phyloP scores from a whole-genome alignment of 108 stramenopile genomes.

The Thalassiosira profunda region DNA sequence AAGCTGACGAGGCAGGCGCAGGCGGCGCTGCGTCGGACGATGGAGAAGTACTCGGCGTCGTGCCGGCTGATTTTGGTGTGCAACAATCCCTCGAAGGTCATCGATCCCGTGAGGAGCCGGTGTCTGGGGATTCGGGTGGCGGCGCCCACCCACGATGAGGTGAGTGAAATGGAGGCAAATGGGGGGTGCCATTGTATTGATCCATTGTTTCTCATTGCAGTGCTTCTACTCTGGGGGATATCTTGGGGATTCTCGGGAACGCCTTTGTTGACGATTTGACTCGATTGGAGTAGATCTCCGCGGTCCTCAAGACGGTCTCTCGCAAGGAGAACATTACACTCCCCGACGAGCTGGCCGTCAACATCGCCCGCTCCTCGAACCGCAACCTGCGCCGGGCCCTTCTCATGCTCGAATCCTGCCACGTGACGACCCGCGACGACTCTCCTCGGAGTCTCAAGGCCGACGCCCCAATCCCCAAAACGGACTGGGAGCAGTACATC shows the following conservation, averaged over 20 bases:
- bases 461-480: conserved; percentile 54
- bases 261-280: background rate
- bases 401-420: conserved; percentile 96
- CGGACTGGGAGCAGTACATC: conserved; percentile 99
- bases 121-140: conserved; percentile 96
- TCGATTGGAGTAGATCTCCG: no score
- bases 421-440: conserved; percentile 71
- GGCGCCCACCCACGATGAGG: conserved; percentile 84
- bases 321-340: conserved; percentile 78
- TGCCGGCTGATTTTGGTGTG: conserved; percentile 96
- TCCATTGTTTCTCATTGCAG: background rate
- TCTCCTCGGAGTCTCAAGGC: conserved; percentile 40
- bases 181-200: no score
- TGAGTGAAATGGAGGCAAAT: conserved; percentile 52
- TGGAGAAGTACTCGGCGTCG: conserved; percentile 97
- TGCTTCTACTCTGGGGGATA: background rate
- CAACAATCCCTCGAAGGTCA: conserved; percentile 89
- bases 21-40: conserved; percentile 95
- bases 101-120: conserved; percentile 95
- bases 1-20: conserved; percentile 93
- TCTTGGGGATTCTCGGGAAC: background rate
- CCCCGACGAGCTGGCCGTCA: conserved; percentile 77
- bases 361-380: conserved; percentile 72
- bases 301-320: conserved; percentile 77
- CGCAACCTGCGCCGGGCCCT: conserved; percentile 97